Evolutionary conservation across 1,139 yeast species (phyloP).

Genomic region (Kurtzmaniella quercitrusa): DNA sequence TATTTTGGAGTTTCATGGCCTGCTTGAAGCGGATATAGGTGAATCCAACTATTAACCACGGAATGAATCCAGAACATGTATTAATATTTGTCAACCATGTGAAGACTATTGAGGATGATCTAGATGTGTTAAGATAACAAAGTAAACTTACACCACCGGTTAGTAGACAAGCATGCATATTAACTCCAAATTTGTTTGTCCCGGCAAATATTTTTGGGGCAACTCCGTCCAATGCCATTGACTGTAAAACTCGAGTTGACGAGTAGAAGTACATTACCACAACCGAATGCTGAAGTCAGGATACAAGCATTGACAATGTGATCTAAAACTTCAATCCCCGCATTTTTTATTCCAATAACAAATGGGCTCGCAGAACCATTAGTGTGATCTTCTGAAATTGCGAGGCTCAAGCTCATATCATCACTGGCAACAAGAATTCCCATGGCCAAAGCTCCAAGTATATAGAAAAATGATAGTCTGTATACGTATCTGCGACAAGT

Average conservation of each 20-base stretch:
- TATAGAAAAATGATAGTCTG: conserved; percentile 35
- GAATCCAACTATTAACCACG: too few species aligned
- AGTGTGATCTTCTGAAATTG: conserved; percentile 17
- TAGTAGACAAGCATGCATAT: too few species aligned
- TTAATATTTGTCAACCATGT: too few species aligned
- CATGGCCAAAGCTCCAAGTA: conserved; percentile 30
- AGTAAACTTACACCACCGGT: too few species aligned
- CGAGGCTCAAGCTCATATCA: conserved; percentile 24
- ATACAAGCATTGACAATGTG: conserved; percentile 49
- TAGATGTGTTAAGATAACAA: too few species aligned
- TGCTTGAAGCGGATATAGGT: too few species aligned
- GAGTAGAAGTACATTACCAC: conserved; percentile 56
- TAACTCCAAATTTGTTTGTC: conserved; percentile 57
- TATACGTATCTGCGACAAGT: conserved; percentile 32
- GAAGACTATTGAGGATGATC: too few species aligned
- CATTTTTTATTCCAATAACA: conserved; percentile 48
- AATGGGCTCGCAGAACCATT: conserved; percentile 43
- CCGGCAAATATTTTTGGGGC: conserved; percentile 55
- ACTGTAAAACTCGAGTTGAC: conserved; percentile 53
- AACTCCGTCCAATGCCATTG: conserved; percentile 55
- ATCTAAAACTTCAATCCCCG: conserved; percentile 47
- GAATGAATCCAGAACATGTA: too few species aligned
- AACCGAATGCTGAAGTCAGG: conserved; percentile 39
- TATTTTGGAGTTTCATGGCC: too few species aligned
- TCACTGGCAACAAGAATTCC: conserved; percentile 31